Evolutionary conservation across 1,284 basidiomycete genomes (phyloP), one percentile per base, ranked within the genome.

Genomic region (Cutaneotrichosporon dermatis): DNA sequence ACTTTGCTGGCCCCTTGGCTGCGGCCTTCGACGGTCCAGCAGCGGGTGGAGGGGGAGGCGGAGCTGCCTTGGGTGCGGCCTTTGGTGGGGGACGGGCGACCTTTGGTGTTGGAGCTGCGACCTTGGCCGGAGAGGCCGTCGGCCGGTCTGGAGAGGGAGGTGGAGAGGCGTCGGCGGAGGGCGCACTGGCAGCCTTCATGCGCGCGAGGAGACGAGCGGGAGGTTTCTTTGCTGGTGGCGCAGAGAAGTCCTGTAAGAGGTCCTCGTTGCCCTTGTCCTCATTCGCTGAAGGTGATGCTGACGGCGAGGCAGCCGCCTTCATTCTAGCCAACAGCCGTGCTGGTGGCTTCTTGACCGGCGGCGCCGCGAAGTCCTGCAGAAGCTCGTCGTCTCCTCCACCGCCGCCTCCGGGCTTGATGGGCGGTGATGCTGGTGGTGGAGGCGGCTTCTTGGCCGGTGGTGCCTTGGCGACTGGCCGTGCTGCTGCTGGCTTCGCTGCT

Each of bases 1-100:
- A 78, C 70, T 87, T 89, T 1, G 81, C 76, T 4, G 72, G 62
- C 12, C 65, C 70, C 54, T 59, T 2, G 2, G 65, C 61, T 12
- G 80, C 72, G 71, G 51, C 36, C 48, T 65, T 68, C 2, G 79
- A 63, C 0, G 79, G 66, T 0, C 79, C 68, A 37, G 77, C 71
- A 11, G 80, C 57, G 10, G 67, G 62, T 5, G 67, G 13, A 4
- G 51, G 40, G 9, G 54, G 49, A 11, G 45, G 45, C 1, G 61
- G 33, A 3, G 57, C 50, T 1, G 57, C 49, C 41, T 54, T 54
- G 64, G 63, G 36, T 64, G 66, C 56, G 74, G 59, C 65, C 59
- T 72, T 51, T 15, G 74, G 67, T 9, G 46, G 10, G 13, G 46
- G 46, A 36, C 11, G 34, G 6, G 46, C 34, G 12, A 49, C 34